A percentile compares a stretch with the other conserved stretches of the same genome.
These are phyloP conservation scores for Candida nonsorbophila DNA, from an alignment of 805 yeast species.

Conservation along the genomic window DNA sequence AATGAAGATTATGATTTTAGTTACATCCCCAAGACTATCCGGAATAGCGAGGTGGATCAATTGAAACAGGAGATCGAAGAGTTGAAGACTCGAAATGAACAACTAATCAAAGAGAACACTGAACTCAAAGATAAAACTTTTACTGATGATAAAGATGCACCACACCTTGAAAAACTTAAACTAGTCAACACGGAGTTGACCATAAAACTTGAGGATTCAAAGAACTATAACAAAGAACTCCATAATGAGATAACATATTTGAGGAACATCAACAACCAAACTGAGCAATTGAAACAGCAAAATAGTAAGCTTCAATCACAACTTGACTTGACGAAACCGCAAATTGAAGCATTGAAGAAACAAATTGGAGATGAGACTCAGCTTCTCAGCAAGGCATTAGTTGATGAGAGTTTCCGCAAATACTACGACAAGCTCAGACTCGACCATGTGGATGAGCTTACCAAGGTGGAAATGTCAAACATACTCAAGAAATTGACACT, in stretches of 20 bases:
- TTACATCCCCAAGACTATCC: constrained; percentile 9
- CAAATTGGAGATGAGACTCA: constrained; percentile 12
- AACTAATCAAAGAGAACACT: not conserved
- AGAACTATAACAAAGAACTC: constrained; percentile 12
- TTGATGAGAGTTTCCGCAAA: constrained; percentile 16
- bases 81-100: constrained; percentile 4
- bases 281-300: not conserved
- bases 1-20: constrained; percentile 6
- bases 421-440: constrained; percentile 22
- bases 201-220: constrained; percentile 10
- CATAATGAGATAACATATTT: constrained; percentile 12
- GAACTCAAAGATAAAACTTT: not conserved
- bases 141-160: not conserved
- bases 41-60: constrained; percentile 1
- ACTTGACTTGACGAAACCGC: too few species aligned
- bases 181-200: constrained; percentile 10
- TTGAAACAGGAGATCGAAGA: constrained; percentile 6
- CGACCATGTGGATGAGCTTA: constrained; percentile 22
- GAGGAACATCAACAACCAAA: not conserved
- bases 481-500: constrained; percentile 29
- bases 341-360: constrained; percentile 1
- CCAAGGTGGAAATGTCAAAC: constrained; percentile 22
- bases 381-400: constrained; percentile 11
- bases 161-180: constrained; percentile 3
- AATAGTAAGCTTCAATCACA: not conserved